Evolutionary conservation across 306 rosid genomes (phyloP), one percentile per base, ranked within the genome.

Genomic region (Casuarina equisetifolia): DNA sequence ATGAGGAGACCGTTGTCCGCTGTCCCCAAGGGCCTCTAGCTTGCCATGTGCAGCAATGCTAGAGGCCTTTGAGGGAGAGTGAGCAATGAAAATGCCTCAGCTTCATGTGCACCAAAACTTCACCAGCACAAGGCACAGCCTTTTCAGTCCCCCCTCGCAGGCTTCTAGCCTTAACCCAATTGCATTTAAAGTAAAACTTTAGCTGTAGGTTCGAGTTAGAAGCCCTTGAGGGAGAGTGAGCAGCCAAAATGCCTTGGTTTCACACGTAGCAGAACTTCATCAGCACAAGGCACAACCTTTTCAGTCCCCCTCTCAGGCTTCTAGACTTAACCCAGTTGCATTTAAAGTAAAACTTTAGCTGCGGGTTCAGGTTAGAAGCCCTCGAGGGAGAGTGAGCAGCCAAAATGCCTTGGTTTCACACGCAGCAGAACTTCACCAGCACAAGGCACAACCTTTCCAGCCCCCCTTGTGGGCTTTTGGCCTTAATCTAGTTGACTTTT

Each of bases 361-460:
- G 63, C 35, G 19, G 44, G 70, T n/a, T 16, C 44, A 66, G 36
- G 69, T 66, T 17, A 63, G 69, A 63, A 63, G 69, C 79, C 79
- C 52, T 82, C 78, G 79, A 82, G 85, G 79, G 79, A 77, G 85
- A 82, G 76, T 82, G 85, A 82, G 16, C 81, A 48, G 39, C 51
- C 11, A 63, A 63, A 63, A 63, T 63, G 69, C 69, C 12, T 52
- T 63, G 32, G 10, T n/a, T 63, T n/a, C 11, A 74, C 12, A 32
- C 5, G 43, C 20, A 57, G 19, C 10, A 35, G 15, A 48, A 70
- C 43, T 46, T 50, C 36, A 4, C 8, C 16, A 3, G 36, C 20
- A 42, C 25, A 15, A 45, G 52, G 54, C 54, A 69, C 40, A 69
- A 1, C 38, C 38, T 45, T 44, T 51, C 35, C 57, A 20, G 9